phyloP scores from a whole-genome alignment of 306 rosid species.

The Trifolium fragiferum region DNA sequence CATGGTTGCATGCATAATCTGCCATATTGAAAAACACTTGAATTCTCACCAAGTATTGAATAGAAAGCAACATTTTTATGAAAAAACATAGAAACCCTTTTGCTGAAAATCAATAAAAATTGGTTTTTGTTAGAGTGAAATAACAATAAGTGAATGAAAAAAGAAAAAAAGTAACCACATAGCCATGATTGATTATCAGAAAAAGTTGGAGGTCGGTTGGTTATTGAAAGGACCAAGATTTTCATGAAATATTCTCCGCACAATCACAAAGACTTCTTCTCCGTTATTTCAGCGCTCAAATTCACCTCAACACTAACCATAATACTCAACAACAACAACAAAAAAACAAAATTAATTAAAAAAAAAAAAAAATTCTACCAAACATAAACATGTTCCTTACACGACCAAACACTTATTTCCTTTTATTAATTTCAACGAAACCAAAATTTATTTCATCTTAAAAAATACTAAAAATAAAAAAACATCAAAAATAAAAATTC shows the following conservation, averaged over 20 bases:
- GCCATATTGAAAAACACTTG: neutral
- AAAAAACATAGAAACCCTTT: conserved; percentile 32
- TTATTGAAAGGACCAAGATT: conserved; percentile 48
- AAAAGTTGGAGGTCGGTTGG: conserved; percentile 51
- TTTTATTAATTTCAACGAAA: conserved; percentile 19
- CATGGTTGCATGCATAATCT: conserved; percentile 4
- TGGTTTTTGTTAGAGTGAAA: conserved; percentile 33
- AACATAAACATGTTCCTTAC: neutral
- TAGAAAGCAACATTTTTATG: conserved; percentile 24
- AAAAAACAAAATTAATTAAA: neutral
- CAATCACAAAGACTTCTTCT: conserved; percentile 49
- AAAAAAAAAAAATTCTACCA: neutral
- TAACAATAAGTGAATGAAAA: conserved; percentile 23
- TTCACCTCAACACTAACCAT: conserved; percentile 47
- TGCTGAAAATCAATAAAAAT: conserved; percentile 35
- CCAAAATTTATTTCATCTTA: neutral
- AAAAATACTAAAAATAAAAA: neutral
- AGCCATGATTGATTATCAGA: conserved; percentile 48
- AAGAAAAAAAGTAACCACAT: conserved; percentile 35
- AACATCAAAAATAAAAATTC: conserved; percentile 6
- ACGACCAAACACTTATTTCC: conserved; percentile 8
- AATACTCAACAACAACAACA: conserved; percentile 5
- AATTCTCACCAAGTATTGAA: neutral
- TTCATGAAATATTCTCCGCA: conserved; percentile 68
- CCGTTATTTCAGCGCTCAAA: conserved; percentile 63